Evolutionary conservation across 2,329 filamentous ascomycete genomes (phyloP).

Genomic region (Epicoccum nigrum): DNA sequence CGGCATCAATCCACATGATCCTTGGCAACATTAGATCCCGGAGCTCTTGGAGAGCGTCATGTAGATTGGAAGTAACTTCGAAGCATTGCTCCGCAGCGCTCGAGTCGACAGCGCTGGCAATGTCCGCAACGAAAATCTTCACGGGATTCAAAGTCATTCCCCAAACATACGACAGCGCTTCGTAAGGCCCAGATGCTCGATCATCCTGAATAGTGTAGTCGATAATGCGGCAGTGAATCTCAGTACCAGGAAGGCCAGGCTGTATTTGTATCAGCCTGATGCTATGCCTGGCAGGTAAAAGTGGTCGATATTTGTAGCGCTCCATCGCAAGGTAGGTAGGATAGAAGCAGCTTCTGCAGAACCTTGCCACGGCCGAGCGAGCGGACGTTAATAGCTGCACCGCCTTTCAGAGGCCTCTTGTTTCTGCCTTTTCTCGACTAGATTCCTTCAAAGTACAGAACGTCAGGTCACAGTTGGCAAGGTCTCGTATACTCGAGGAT

Average conservation of each 20-base stretch:
- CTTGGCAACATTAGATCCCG: not conserved
- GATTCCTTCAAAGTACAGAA: too few species aligned
- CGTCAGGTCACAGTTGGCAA: too few species aligned
- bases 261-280: not conserved
- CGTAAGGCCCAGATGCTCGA: not conserved
- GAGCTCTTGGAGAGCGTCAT: not conserved
- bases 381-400: too few species aligned
- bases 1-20: conserved; percentile 17
- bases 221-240: not conserved
- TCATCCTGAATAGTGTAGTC: not conserved
- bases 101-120: too few species aligned
- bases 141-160: not conserved
- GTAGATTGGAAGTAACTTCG: not conserved
- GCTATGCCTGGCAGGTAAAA: not conserved
- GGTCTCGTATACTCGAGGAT: too few species aligned
- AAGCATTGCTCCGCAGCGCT: not conserved
- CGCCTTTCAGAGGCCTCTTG: too few species aligned
- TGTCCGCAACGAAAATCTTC: not conserved
- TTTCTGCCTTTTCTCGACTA: too few species aligned
- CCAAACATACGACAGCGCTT: conserved; percentile 9
- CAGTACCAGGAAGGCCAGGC: not conserved
- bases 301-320: not conserved
- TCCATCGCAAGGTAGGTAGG: not conserved
- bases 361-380: too few species aligned
- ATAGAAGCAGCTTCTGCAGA: too few species aligned